Conservation (phyloP, 192 early-diverging fungal species). For the Backusella tarrabulga region DNA sequence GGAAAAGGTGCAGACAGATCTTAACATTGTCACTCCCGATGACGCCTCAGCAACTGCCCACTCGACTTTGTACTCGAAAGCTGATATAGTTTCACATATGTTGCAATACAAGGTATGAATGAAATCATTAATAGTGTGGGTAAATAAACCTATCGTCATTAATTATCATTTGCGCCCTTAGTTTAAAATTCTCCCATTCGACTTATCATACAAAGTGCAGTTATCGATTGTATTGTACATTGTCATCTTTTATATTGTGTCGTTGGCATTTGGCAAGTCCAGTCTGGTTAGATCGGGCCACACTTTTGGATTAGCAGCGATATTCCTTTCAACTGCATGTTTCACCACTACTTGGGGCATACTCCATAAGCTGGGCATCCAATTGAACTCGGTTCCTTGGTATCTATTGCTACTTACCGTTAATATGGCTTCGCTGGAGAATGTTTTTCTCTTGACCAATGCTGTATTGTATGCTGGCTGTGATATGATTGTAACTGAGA, state of each 20-base stretch:
- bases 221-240: constrained; percentile 58
- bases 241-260: constrained; percentile 69
- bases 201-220: constrained; percentile 33
- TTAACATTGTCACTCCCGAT: neutral
- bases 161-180: neutral
- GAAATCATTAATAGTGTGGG: neutral
- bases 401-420: constrained; percentile 66
- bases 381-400: constrained; percentile 62
- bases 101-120: constrained; percentile 14
- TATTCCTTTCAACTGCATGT: constrained; percentile 63
- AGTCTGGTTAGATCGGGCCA: constrained; percentile 79
- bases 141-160: neutral
- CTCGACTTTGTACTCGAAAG: neutral
- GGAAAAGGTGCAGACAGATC: neutral
- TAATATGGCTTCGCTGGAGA: constrained; percentile 72
- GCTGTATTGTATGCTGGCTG: constrained; percentile 67
- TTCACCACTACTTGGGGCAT: constrained; percentile 66
- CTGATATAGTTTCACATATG: constrained; percentile 8
- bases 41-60: neutral
- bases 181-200: constrained; percentile 21
- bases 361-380: constrained; percentile 60
- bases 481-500: constrained; percentile 71
- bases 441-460: constrained; percentile 71
- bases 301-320: constrained; percentile 64
- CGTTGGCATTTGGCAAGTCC: constrained; percentile 59